Evolutionary conservation across 1,139 yeast species (phyloP).

Genomic region (Kluyveromyces marxianus): DNA sequence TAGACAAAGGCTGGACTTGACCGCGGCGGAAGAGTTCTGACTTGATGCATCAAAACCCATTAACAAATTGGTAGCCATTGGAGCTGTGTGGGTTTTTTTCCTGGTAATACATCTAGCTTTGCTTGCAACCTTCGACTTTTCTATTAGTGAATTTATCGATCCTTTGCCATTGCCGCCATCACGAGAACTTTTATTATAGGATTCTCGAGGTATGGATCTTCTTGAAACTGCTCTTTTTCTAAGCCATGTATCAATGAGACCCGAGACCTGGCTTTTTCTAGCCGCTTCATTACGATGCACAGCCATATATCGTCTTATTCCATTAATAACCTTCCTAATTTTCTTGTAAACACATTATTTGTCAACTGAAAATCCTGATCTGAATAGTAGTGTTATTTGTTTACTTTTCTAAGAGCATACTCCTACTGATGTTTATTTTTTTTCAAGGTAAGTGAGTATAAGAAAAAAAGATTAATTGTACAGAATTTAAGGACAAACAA

Average conservation of each 20-base stretch:
- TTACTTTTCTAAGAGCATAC: too few species aligned
- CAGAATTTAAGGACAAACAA: too few species aligned
- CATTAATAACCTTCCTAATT: too few species aligned
- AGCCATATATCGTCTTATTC: too few species aligned
- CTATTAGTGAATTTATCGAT: background rate
- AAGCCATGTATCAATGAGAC: background rate
- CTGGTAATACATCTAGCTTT: background rate
- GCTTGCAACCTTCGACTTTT: background rate
- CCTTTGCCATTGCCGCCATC: background rate
- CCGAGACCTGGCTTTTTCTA: background rate
- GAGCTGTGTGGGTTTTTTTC: background rate
- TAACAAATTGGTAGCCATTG: slow-evolving; percentile 2
- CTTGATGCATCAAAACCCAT: background rate
- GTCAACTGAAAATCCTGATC: too few species aligned
- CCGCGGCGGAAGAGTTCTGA: background rate
- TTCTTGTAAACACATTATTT: too few species aligned
- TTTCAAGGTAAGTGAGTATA: too few species aligned
- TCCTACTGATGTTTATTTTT: too few species aligned
- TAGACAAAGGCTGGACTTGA: background rate
- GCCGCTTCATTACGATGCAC: background rate
- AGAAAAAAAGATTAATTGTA: too few species aligned
- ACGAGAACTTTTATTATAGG: too few species aligned
- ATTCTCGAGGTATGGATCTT: too few species aligned
- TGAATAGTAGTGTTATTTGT: too few species aligned
- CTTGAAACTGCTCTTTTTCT: background rate